Evolutionary conservation across 106 monocot genomes (phyloP), one percentile per base, ranked within the genome.

Genomic region (Vanilla planifolia): DNA sequence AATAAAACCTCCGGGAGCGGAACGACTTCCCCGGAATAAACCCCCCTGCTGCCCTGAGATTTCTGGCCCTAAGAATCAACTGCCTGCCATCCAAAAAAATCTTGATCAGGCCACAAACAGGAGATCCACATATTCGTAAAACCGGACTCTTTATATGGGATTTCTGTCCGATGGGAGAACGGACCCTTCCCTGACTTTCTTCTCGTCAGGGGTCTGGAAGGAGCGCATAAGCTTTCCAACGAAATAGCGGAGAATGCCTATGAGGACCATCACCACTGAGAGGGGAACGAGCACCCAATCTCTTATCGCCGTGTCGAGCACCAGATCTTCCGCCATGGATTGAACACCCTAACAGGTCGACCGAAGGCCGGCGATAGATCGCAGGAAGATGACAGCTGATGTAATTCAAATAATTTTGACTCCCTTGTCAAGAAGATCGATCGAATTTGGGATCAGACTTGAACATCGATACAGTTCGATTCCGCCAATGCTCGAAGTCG

Each of bases 301-400:
- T 71, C 92, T 88, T 35, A 99, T 99, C 20, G 98, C 88, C 55
- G 88, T 99, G 73, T 99, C 98, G 39, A 99, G 79, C 2, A 99
- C 91, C 65, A 99, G 73, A 65, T 99, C 98, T 46, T 92, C 92
- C 67, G 82, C 98, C 92, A 89, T 84, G n/a, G n/a, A n/a, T n/a
- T n/a, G n/a, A n/a, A n/a, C n/a, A n/a, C n/a, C n/a, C n/a, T n/a
- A n/a, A n/a, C n/a, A n/a, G n/a, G n/a, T n/a, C n/a, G n/a, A n/a
- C n/a, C n/a, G n/a, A n/a, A n/a, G n/a, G n/a, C n/a, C n/a, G n/a
- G n/a, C n/a, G n/a, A n/a, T n/a, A n/a, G n/a, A n/a, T n/a, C n/a
- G n/a, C n/a, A n/a, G n/a, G n/a, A n/a, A n/a, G n/a, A n/a, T n/a
- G n/a, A n/a, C n/a, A n/a, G n/a, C n/a, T n/a, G n/a, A n/a, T n/a